These are phyloP conservation scores for Aspergillus sp. DNA, from an alignment of 2,329 filamentous ascomycete genomes.

Conservation along the genomic window DNA sequence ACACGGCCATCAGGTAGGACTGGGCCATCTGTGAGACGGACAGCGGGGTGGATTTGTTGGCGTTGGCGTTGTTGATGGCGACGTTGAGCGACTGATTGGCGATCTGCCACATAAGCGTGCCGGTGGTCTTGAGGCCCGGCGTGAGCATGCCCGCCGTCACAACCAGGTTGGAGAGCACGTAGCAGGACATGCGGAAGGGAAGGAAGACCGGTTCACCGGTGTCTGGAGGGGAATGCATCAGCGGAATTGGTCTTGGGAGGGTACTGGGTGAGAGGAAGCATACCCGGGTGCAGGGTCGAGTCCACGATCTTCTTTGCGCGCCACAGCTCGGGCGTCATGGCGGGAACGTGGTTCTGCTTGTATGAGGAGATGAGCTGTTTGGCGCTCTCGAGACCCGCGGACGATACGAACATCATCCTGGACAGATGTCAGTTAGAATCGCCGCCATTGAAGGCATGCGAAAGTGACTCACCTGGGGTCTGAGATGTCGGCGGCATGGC, in stretches of 20 bases:
- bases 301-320: constrained; percentile 95
- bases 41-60: constrained; percentile 93
- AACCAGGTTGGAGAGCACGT: constrained; percentile 87
- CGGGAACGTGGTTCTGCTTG: constrained; percentile 74
- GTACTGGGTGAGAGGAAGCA: constrained; percentile 19
- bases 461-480: constrained; percentile 80
- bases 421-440: constrained; percentile 9
- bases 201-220: constrained; percentile 89
- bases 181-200: constrained; percentile 96
- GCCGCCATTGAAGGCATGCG: not conserved
- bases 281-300: constrained; percentile 92
- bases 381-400: constrained; percentile 76
- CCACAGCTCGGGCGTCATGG: constrained; percentile 92
- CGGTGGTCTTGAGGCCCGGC: constrained; percentile 77
- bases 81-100: constrained; percentile 98
- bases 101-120: constrained; percentile 91
- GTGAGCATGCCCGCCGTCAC: constrained; percentile 98
- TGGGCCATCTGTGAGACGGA: constrained; percentile 76
- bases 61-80: constrained; percentile 94
- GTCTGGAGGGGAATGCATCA: constrained; percentile 54
- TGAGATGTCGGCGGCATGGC: constrained; percentile 82
- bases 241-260: not conserved
- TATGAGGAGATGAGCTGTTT: constrained; percentile 80
- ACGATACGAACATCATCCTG: constrained; percentile 83
- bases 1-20: constrained; percentile 88